Evolutionary conservation across 1,284 basidiomycete species (phyloP), one percentile per base, ranked within the genome.

Genomic region (Crucibulum cyathiforme): DNA sequence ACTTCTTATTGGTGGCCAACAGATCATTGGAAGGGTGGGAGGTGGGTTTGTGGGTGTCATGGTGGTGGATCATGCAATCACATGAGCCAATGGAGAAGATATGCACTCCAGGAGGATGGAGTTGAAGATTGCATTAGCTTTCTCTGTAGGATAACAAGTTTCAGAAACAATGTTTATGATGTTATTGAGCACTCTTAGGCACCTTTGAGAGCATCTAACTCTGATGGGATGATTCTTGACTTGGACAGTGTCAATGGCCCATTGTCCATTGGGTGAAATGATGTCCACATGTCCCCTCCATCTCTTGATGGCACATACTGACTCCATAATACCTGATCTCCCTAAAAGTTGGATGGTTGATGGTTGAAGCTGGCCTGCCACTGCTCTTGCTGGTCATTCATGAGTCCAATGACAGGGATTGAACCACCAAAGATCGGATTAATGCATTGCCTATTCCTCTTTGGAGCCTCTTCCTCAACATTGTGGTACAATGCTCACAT

Each of bases 1-100:
- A 99, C 95, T 75, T 99, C 97, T 73, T 99, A 97, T 51, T 90
- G 85, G 75, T 98, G 96, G 0, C 92, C 94, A 0, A 88, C 80
- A 58, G 94, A 89, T 58, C 87, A 86, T 58, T 89, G 88, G 68
- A 96, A 93, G 92, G 92, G 54, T 90, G 87, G 1, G 83, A 81
- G 0, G 85, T 82, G 0, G 86, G 77, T 45, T 90, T 89, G 4
- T 98, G 90, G 0, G 97, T 94, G 71, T 99, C 97, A 5, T 96
- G 90, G 73, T 98, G 96, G 61, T 94, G 90, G 24, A 99, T 94
- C 70, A 86, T 86, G 17, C 95, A 88, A 73, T 99, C 97, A 12
- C 97, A 86, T 8, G 95, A 96, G 15, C 98, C 97, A 0, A 95
- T 96, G 0, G 90, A 92, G 9, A 99, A 82, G 39, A 98, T 86